Evolutionary conservation across 2,329 filamentous ascomycete genomes (phyloP), one percentile per base, ranked within the genome.

Genomic region (Chaetomiaceae sp.): DNA sequence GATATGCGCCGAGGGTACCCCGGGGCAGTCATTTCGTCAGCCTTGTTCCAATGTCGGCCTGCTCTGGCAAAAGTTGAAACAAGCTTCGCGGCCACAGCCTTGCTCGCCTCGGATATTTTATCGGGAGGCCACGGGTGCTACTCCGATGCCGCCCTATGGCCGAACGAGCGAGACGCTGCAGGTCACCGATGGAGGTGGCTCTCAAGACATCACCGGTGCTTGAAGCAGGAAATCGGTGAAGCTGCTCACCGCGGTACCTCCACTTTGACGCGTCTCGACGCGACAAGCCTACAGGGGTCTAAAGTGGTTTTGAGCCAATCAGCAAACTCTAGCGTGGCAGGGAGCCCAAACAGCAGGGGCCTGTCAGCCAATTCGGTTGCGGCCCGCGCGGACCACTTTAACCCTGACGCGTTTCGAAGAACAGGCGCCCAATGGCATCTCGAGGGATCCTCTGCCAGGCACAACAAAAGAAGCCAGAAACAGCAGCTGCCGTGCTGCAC

Each of bases 231-330:
- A 47, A 25, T 31, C 40, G 53, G 63, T 59, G 61, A 55, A 57
- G 47, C 39, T 37, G 47, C 53, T 59, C 61, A 44, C 19, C 34
- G 22, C 43, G 55, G 45, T 54, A 59, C 45, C 19, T n/a, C 44
- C 23, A 23, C 61, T 31, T 51, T 37, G n/a, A 51, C 34, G 33
- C 22, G 44, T n/a, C 29, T 55, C 57, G 60, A 61, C 63, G 60
- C 60, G 63, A 47, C 39, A 22, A 8, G 12, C 2, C 1, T 34
- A 47, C 62, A 64, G 62, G 62, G 62, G 57, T 55, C 20, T 61
- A 55, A 64, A 65, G 62, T 64, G 62, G 33, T 25, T 57, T 45
- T 19, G 25, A 17, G 9, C 64, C 64, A 66, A 66, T 66, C 40
- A 53, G 54, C 48, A 3, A 19, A 9, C 36, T 55, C 38, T 52